Evolutionary conservation across 2,329 filamentous ascomycete species (phyloP).

Genomic region (Bipolaris victoriae): DNA sequence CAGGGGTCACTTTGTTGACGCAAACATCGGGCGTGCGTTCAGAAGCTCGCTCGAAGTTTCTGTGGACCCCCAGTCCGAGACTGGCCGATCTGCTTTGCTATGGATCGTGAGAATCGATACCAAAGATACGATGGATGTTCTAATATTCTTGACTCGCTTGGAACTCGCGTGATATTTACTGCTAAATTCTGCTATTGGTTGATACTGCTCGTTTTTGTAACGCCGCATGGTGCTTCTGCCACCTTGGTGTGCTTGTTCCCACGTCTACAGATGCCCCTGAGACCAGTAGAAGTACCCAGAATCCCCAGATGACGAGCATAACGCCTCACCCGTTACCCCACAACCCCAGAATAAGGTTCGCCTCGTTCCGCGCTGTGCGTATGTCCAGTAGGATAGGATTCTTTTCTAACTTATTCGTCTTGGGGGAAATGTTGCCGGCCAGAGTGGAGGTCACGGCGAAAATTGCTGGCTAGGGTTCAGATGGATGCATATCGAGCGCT

Average conservation of each 20-base stretch:
- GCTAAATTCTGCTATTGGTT: constrained; percentile 4
- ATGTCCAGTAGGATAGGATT: constrained; percentile 11
- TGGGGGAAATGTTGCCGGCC: constrained; percentile 9
- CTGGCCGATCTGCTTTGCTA: constrained; percentile 18
- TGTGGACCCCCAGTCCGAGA: constrained; percentile 24
- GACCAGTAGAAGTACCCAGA: constrained; percentile 12
- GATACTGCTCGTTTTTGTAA: background rate
- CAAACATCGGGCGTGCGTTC: constrained; percentile 7
- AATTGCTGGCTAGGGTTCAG: constrained; percentile 8
- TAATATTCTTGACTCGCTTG: constrained; percentile 1
- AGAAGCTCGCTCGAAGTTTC: constrained; percentile 23
- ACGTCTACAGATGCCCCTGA: constrained; percentile 17
- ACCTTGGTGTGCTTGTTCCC: background rate
- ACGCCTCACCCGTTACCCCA: constrained; percentile 21
- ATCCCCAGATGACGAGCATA: constrained; percentile 17
- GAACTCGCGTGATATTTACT: constrained; percentile 2
- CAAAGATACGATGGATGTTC: constrained; percentile 2
- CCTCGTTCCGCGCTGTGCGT: constrained; percentile 29
- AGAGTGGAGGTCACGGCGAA: constrained; percentile 16
- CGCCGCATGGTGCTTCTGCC: background rate
- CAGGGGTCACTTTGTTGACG: constrained; percentile 10
- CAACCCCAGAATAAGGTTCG: constrained; percentile 27
- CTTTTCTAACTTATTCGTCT: constrained; percentile 13
- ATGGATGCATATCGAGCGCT: background rate
- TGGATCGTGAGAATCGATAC: constrained; percentile 9